These are phyloP conservation scores for Arthrinium phaeospermum DNA, from an alignment of 2,329 filamentous ascomycete species.

Conservation along the genomic window DNA sequence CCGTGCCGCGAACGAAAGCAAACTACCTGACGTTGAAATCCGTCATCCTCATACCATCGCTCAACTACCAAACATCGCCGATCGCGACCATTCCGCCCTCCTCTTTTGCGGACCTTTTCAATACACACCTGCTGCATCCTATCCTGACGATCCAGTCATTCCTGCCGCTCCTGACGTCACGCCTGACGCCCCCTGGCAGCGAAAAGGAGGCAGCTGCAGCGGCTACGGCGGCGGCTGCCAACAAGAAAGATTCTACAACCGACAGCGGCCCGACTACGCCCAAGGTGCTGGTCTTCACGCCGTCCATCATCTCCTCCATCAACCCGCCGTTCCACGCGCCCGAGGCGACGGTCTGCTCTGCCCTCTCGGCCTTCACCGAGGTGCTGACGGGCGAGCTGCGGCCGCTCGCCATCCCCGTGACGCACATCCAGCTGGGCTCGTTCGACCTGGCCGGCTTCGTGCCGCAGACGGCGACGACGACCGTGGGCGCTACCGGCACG, in stretches of 20 bases:
- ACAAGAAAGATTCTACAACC: slow-evolving; percentile 36
- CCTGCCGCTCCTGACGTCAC: slow-evolving; percentile 75
- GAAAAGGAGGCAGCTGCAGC: slow-evolving; percentile 25
- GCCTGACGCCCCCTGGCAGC: slow-evolving; percentile 50
- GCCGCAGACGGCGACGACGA: slow-evolving; percentile 35
- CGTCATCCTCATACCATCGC: slow-evolving; percentile 81
- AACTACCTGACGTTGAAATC: slow-evolving; percentile 80
- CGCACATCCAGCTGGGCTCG: slow-evolving; percentile 88
- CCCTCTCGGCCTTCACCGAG: slow-evolving; percentile 83
- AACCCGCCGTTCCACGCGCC: slow-evolving; percentile 82
- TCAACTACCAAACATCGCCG: slow-evolving; percentile 80
- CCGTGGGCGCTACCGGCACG: neutral
- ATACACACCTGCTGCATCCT: slow-evolving; percentile 88
- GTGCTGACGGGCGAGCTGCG: slow-evolving; percentile 81
- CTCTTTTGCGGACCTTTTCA: slow-evolving; percentile 87
- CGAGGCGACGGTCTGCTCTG: slow-evolving; percentile 84
- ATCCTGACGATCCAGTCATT: slow-evolving; percentile 89
- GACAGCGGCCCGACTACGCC: slow-evolving; percentile 49
- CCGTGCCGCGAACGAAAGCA: slow-evolving; percentile 75
- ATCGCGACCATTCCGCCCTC: slow-evolving; percentile 86
- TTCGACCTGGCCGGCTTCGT: slow-evolving; percentile 80
- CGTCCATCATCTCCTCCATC: slow-evolving; percentile 80
- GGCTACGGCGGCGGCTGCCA: neutral
- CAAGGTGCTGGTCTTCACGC: slow-evolving; percentile 78
- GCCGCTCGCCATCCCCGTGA: slow-evolving; percentile 77